Evolutionary conservation across 116 monocot genomes (phyloP), one percentile per base, ranked within the genome.

Genomic region (Papilionanthe hybrid): DNA sequence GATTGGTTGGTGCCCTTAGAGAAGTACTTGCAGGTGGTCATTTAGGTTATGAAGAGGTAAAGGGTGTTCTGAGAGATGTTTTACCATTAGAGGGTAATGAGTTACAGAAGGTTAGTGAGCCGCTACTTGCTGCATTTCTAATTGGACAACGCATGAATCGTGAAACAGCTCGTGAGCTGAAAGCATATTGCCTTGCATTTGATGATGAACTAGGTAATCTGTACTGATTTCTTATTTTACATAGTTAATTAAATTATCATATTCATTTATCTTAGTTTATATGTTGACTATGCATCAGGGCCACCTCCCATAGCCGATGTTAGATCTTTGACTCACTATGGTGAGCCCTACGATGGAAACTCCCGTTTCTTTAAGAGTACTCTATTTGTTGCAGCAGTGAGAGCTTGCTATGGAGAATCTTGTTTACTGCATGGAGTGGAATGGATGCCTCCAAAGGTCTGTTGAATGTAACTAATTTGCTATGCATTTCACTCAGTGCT

Each of bases 401-500:
- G 97, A 88, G 94, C 97, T 53, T 97, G 86, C 77, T 97, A 97
- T 86, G 94, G 91, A 75, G 94, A 97, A 86, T 85, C 92, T 77
- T 97, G 88, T 82, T 72, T 97, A 60, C 92, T 97, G 30, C 97
- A 97, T 86, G 97, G 97, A 80, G 97, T 90, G 55, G 94, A 97
- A 55, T 97, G 97, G 97, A 97, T 97, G 97, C 89, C 97, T 81
- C 97, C 97, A 27, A 97, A 97, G 94, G 97, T 94, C 78, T 85
- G 89, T 72, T 42, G 5, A 44, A 73, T 72, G 71, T 78, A n/a
- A 44, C 12, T 1, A 44, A 44, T 18, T 44, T 4, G 44, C 22
- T 22, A 69, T 30, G 44, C 29, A 41, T 43, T 44, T 22, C 45
- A 42, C 44, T 73, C 44, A 29, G 44, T 43, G 1, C 44, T 44